A percentile compares a stretch with the other conserved stretches of the same genome.
phyloP scores from a whole-genome alignment of 2,329 filamentous ascomycete genomes.

The Fusarium luffae region DNA sequence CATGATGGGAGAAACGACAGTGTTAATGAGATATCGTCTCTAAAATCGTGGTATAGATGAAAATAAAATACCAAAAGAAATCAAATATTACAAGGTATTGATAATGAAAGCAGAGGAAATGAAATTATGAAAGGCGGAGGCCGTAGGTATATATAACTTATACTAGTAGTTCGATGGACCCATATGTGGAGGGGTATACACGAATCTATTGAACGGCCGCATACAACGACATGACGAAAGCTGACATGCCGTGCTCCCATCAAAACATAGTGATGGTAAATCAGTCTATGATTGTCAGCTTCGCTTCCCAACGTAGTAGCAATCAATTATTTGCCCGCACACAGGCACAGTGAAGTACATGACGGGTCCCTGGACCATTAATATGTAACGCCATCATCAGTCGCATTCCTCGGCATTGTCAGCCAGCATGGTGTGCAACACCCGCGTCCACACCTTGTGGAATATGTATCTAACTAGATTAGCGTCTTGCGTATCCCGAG shows the following conservation, averaged over 20 bases:
- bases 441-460: slow-evolving; percentile 15
- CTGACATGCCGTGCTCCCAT: slow-evolving; percentile 36
- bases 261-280: slow-evolving; percentile 19
- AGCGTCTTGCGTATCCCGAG: slow-evolving; percentile 15
- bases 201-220: slow-evolving; percentile 26
- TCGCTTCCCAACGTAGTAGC: slow-evolving; percentile 38
- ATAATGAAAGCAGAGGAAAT: slow-evolving; percentile 5
- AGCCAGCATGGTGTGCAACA: slow-evolving; percentile 21
- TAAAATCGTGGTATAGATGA: neutral
- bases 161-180: slow-evolving; percentile 22
- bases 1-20: slow-evolving; percentile 19
- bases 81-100: slow-evolving; percentile 1
- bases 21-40: neutral
- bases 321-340: slow-evolving; percentile 37
- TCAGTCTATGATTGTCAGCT: slow-evolving; percentile 39
- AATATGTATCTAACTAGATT: slow-evolving; percentile 4
- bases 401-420: slow-evolving; percentile 28
- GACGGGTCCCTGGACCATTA: slow-evolving; percentile 24
- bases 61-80: neutral
- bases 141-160: slow-evolving; percentile 19
- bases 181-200: slow-evolving; percentile 24
- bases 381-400: slow-evolving; percentile 33
- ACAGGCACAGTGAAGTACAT: slow-evolving; percentile 16
- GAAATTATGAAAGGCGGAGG: slow-evolving; percentile 18
- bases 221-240: slow-evolving; percentile 33